phyloP scores from a whole-genome alignment of 768 basidiomycete genomes.

The Leucocoprinus leucothites region DNA sequence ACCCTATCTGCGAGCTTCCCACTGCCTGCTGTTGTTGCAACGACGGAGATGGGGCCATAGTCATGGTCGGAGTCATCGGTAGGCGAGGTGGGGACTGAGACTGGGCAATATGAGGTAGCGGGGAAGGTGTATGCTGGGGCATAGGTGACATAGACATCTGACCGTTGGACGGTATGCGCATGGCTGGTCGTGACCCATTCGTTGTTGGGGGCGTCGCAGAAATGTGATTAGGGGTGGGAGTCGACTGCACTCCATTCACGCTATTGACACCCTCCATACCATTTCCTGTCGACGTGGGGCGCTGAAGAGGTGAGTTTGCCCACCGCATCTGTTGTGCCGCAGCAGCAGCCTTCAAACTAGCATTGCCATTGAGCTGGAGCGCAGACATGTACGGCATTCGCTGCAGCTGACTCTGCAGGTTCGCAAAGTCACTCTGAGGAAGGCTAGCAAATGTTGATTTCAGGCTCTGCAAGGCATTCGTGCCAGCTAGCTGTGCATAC shows the following conservation, averaged over 20 bases:
- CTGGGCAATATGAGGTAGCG: conserved; percentile 40
- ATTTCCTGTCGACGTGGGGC: conserved; percentile 29
- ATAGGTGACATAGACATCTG: conserved; percentile 52
- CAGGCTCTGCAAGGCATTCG: conserved; percentile 49
- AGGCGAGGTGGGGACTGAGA: conserved; percentile 50
- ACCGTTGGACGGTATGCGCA: conserved; percentile 36
- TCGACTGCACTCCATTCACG: conserved; percentile 28
- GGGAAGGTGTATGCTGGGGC: conserved; percentile 44
- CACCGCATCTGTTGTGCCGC: conserved; percentile 37
- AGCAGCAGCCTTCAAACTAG: conserved; percentile 42
- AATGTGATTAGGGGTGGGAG: conserved; percentile 35
- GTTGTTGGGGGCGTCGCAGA: conserved; percentile 51
- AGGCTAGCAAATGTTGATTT: conserved; percentile 52
- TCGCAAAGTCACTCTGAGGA: conserved; percentile 35
- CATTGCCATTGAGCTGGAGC: conserved; percentile 28
- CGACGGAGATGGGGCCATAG: conserved; percentile 52
- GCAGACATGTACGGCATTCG: conserved; percentile 33
- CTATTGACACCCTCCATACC: conserved; percentile 18
- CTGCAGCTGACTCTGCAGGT: conserved; percentile 24
- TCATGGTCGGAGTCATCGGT: conserved; percentile 48
- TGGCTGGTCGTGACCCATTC: conserved; percentile 49
- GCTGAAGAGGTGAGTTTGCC: conserved; percentile 30
- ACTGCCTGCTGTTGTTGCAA: conserved; percentile 53
- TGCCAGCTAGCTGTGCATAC: conserved; percentile 29
- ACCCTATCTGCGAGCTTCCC: conserved; percentile 49